These are phyloP conservation scores for Dioscorea dumetorum DNA, from an alignment of 106 monocot genomes.

Conservation along the genomic window DNA sequence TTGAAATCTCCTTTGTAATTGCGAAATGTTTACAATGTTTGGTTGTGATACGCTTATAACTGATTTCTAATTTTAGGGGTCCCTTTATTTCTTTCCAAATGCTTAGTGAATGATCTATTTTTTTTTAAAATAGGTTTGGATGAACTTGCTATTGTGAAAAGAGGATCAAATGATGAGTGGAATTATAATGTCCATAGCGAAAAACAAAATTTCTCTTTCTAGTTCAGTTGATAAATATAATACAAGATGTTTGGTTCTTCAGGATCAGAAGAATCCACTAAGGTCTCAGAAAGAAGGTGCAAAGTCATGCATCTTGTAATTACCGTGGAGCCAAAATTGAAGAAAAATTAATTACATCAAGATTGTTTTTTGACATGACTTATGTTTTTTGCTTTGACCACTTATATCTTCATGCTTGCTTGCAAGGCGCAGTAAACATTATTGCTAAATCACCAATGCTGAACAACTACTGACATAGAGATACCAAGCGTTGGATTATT, in stretches of 20 bases:
- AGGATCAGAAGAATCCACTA: slow-evolving; percentile 10
- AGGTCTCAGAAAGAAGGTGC: slow-evolving; percentile 7
- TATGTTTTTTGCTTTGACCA: slow-evolving; percentile 5
- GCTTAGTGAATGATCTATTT: background rate
- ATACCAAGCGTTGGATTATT: too few species aligned
- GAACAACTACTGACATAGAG: too few species aligned
- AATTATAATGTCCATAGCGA: slow-evolving; percentile 48
- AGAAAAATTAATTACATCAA: slow-evolving; percentile 19
- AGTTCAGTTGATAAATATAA: slow-evolving; percentile 55
- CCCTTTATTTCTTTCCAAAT: background rate
- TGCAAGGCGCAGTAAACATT: too few species aligned
- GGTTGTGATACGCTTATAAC: too few species aligned
- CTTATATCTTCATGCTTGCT: background rate
- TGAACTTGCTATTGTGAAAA: slow-evolving; percentile 56
- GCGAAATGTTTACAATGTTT: background rate
- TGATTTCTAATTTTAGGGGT: background rate
- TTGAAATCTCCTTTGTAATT: background rate
- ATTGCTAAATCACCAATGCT: too few species aligned
- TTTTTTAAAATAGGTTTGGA: slow-evolving; percentile 57
- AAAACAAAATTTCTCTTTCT: slow-evolving; percentile 20
- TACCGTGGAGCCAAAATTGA: slow-evolving; percentile 56
- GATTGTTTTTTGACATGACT: too few species aligned
- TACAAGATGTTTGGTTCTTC: slow-evolving; percentile 8
- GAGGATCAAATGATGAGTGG: slow-evolving; percentile 29
- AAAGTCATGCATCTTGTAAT: slow-evolving; percentile 26